Conservation (phyloP, 164 flowering plant species). For the Dillenia turbinata region DNA sequence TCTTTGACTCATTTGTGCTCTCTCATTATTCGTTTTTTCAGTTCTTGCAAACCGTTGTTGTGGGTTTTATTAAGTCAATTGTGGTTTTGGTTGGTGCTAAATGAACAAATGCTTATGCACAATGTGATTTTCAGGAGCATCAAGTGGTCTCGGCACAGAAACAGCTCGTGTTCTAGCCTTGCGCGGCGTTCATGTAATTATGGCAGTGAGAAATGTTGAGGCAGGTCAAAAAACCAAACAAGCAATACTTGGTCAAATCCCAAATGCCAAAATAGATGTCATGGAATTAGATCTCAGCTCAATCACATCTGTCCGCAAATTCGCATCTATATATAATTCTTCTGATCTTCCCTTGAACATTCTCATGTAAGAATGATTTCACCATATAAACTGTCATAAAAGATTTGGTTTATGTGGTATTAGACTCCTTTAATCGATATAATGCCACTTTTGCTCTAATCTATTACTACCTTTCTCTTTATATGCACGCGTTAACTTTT, state of each 20-base stretch:
- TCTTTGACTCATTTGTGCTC: too few relatives aligned
- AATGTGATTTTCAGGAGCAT: conserved; percentile 29
- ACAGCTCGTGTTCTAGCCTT: conserved; percentile 47
- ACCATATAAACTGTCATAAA: too few relatives aligned
- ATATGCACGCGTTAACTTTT: too few relatives aligned
- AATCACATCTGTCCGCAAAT: conserved; percentile 38
- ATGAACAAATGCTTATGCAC: too few relatives aligned
- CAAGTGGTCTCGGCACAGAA: conserved; percentile 51
- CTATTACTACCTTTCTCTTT: too few relatives aligned
- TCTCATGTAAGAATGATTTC: conserved; percentile 30
- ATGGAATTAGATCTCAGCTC: conserved; percentile 55
- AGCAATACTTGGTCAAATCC: conserved; percentile 30
- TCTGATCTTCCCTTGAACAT: conserved; percentile 39
- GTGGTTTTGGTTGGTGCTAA: too few relatives aligned
- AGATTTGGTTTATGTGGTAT: too few relatives aligned
- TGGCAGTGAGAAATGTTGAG: conserved; percentile 38
- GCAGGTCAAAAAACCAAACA: conserved; percentile 34
- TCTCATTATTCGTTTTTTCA: too few relatives aligned
- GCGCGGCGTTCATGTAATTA: conserved; percentile 48
- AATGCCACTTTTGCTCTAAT: too few relatives aligned
- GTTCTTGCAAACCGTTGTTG: too few relatives aligned
- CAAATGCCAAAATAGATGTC: conserved; percentile 34
- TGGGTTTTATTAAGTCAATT: too few relatives aligned
- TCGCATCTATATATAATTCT: conserved; percentile 35
- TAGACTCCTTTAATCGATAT: too few relatives aligned